These are phyloP conservation scores for Phyllosticta citriasiana DNA, from an alignment of 2,329 filamentous ascomycete species.

Conservation along the genomic window DNA sequence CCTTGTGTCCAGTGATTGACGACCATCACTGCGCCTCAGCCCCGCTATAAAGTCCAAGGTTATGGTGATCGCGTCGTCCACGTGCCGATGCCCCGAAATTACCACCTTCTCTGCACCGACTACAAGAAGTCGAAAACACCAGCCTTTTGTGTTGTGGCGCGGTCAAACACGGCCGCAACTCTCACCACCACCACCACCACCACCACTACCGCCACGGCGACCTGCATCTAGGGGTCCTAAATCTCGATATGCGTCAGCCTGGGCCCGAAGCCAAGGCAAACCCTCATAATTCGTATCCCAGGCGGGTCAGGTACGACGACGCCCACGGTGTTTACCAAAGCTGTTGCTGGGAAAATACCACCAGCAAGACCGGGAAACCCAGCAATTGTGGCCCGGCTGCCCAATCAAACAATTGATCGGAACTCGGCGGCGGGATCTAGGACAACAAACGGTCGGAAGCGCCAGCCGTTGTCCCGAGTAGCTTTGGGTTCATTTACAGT, in stretches of 20 bases:
- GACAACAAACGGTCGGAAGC: neutral
- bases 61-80: neutral
- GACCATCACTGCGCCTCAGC: no score
- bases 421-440: neutral
- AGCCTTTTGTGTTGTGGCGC: neutral
- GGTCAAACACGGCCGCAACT: neutral
- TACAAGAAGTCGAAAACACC: neutral
- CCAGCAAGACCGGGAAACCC: neutral
- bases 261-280: neutral
- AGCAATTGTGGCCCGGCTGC: neutral
- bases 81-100: neutral
- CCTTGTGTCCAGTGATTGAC: no score
- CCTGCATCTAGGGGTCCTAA: neutral
- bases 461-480: neutral
- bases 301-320: neutral
- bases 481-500: neutral
- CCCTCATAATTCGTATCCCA: neutral
- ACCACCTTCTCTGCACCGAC: neutral
- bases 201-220: no score
- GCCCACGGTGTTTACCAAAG: neutral
- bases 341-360: neutral
- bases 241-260: neutral
- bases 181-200: neutral
- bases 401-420: neutral
- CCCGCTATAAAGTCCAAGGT: neutral